Percentiles rank a stretch among this genome's conserved stretches.
phyloP scores from a whole-genome alignment of 2,329 filamentous ascomycete genomes.

The Ophiostoma sp. region DNA sequence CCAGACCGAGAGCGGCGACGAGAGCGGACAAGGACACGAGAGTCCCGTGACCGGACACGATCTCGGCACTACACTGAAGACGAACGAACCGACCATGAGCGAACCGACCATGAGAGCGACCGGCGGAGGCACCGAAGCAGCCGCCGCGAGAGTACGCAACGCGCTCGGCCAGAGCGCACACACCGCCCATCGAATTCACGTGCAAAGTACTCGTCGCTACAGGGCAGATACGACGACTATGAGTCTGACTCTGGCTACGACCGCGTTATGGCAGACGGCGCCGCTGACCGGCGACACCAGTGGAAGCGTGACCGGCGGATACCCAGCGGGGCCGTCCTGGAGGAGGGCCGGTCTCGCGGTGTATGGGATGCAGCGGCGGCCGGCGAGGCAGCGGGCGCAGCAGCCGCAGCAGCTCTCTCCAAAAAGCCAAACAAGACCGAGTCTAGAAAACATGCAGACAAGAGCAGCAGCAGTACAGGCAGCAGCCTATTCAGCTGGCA shows the following conservation, averaged over 20 bases:
- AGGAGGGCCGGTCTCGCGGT: conserved; percentile 52
- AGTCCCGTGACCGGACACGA: neutral
- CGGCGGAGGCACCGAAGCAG: neutral
- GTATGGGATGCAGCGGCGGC: neutral
- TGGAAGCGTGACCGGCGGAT: conserved; percentile 45
- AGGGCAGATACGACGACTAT: conserved; percentile 7
- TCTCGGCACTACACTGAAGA: conserved; percentile 8
- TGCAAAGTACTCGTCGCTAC: conserved; percentile 9
- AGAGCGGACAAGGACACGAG: conserved; percentile 21
- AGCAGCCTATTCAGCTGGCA: neutral
- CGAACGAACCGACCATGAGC: conserved; percentile 10
- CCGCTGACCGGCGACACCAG: conserved; percentile 21
- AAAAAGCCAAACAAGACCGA: neutral
- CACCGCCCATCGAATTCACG: neutral
- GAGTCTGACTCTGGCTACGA: conserved; percentile 21
- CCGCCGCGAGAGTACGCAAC: neutral
- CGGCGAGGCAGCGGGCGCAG: neutral
- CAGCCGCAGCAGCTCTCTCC: neutral
- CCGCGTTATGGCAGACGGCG: conserved; percentile 20
- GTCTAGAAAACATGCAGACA: neutral
- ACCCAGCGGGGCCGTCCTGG: conserved; percentile 64
- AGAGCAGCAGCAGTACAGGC: neutral
- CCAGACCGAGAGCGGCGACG: conserved; percentile 33
- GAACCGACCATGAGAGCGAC: conserved; percentile 20
- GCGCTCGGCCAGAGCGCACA: neutral